These are phyloP conservation scores for Didymella arachidicola DNA, from an alignment of 2,329 filamentous ascomycete species.

Conservation along the genomic window DNA sequence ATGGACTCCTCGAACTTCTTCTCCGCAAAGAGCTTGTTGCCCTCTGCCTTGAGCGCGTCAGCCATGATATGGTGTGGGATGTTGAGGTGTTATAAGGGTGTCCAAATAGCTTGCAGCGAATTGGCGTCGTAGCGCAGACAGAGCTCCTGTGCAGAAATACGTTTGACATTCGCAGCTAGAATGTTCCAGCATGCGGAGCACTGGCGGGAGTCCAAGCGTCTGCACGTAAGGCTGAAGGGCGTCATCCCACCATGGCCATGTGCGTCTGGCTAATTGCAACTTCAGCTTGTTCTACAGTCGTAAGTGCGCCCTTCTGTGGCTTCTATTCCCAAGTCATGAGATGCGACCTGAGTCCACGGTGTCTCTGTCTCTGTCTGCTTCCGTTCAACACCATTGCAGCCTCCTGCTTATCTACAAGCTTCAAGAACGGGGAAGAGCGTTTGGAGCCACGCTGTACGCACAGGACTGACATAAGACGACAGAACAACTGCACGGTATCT, in stretches of 20 bases:
- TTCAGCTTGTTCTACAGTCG: background rate
- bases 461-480: background rate
- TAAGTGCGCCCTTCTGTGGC: background rate
- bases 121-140: slow-evolving; percentile 26
- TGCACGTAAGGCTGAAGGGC: slow-evolving; percentile 40
- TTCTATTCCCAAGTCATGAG: too few relatives aligned
- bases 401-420: background rate
- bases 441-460: background rate
- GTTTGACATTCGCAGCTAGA: slow-evolving; percentile 44
- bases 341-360: background rate
- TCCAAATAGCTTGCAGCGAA: slow-evolving; percentile 11
- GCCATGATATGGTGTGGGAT: slow-evolving; percentile 59
- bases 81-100: slow-evolving; percentile 9
- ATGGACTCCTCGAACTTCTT: slow-evolving; percentile 97
- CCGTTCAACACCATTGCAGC: background rate
- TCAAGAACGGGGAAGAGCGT: background rate
- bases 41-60: slow-evolving; percentile 90
- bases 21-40: slow-evolving; percentile 97
- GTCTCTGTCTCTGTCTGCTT: background rate
- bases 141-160: slow-evolving; percentile 45
- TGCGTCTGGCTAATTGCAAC: background rate
- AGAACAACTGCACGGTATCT: background rate
- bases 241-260: slow-evolving; percentile 26
- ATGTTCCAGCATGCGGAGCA: slow-evolving; percentile 43
- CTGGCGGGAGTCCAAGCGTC: slow-evolving; percentile 25